Evolutionary conservation across 2,329 filamentous ascomycete genomes (phyloP).

Genomic region (Clathrospora elynae): DNA sequence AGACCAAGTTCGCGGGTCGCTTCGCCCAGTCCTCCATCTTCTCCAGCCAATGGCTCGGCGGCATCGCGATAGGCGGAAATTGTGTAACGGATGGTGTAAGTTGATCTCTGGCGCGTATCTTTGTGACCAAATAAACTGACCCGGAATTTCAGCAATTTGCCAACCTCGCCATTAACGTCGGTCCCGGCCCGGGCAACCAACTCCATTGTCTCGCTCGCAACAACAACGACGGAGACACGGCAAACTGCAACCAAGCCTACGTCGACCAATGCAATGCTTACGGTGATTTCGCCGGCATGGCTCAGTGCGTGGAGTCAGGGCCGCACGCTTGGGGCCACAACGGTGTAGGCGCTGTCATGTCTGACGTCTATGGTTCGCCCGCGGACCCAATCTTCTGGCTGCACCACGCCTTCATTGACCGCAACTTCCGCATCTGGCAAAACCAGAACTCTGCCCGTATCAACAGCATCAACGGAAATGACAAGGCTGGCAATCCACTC

Average conservation of each 20-base stretch:
- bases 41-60: conserved; percentile 35
- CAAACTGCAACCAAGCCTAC: conserved; percentile 34
- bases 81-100: conserved; percentile 45
- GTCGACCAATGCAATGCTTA: conserved; percentile 38
- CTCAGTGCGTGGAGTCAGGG: conserved; percentile 35
- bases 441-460: conserved; percentile 33
- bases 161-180: conserved; percentile 38
- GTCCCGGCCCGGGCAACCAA: conserved; percentile 34
- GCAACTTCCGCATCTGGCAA: conserved; percentile 59
- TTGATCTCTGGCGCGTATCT: conserved; percentile 2
- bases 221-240: conserved; percentile 29
- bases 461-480: conserved; percentile 50
- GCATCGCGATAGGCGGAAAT: conserved; percentile 28
- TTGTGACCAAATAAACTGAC: conserved; percentile 7
- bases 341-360: conserved; percentile 44
- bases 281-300: conserved; percentile 36
- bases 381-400: conserved; percentile 54
- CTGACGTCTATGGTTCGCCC: conserved; percentile 40
- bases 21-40: conserved; percentile 41
- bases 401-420: conserved; percentile 58
- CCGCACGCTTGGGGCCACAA: conserved; percentile 46
- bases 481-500: conserved; percentile 26
- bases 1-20: conserved; percentile 40
- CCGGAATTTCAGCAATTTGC: conserved; percentile 35
- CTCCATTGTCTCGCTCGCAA: conserved; percentile 43